Evolutionary conservation across 1,284 basidiomycete genomes (phyloP).

Genomic region (Rhodotorula sp.): DNA sequence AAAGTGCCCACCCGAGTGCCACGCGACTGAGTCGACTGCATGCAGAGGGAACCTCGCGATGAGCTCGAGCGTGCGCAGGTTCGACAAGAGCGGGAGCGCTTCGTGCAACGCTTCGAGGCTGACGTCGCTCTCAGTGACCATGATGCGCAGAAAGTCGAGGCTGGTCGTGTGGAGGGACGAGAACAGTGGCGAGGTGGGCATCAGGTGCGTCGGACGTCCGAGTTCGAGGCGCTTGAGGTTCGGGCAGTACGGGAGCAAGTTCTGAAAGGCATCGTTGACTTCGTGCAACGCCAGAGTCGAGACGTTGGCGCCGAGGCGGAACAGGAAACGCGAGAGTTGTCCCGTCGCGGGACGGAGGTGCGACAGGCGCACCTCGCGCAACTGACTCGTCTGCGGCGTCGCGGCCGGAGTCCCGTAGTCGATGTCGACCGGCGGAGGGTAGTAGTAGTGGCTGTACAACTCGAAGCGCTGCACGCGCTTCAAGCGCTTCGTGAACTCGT

Average conservation of each 20-base stretch:
- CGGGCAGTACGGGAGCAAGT: neutral
- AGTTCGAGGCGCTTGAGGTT: conserved; percentile 27
- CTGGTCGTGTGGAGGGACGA: neutral
- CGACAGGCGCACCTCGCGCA: conserved; percentile 13
- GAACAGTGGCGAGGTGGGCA: neutral
- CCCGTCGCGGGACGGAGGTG: neutral
- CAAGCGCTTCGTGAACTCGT: conserved; percentile 5
- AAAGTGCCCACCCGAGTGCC: conserved; percentile 1
- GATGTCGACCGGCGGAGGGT: conserved; percentile 17
- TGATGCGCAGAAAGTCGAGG: conserved; percentile 20
- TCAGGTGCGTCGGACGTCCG: neutral
- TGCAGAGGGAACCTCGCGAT: conserved; percentile 16
- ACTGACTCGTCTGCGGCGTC: neutral
- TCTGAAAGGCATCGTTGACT: neutral
- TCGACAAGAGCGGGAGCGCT: neutral
- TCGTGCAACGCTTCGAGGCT: neutral
- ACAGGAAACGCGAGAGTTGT: conserved; percentile 7
- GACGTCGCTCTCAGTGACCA: neutral
- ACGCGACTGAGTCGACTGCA: neutral
- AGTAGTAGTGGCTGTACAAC: conserved; percentile 29
- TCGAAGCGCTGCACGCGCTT: conserved; percentile 16
- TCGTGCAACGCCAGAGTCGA: conserved; percentile 20
- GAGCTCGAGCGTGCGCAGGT: conserved; percentile 14
- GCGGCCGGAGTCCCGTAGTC: neutral
- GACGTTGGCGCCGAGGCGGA: conserved; percentile 10